Conservation (phyloP, 2,329 filamentous ascomycete species). For the Talaromyces sp. region DNA sequence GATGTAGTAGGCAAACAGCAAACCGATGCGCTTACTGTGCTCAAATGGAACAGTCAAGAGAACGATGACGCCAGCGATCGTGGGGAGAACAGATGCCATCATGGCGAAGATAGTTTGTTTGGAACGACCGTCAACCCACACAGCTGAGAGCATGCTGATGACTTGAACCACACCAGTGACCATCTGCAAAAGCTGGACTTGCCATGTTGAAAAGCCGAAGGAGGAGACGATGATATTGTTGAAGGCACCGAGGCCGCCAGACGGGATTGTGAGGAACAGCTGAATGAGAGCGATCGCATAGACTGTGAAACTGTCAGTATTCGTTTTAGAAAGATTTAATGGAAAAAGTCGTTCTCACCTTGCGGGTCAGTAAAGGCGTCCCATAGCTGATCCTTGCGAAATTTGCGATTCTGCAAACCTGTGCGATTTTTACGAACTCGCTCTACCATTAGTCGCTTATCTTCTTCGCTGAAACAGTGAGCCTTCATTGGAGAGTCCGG, state of each 20-base stretch:
- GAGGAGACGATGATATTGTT: conserved; percentile 8
- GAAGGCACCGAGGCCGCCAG: conserved; percentile 7
- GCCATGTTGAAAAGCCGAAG: conserved; percentile 8
- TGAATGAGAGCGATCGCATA: conserved; percentile 6
- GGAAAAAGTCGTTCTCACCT: not conserved
- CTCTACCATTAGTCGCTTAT: conserved; percentile 7
- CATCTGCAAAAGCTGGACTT: conserved; percentile 8
- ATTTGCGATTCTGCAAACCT: conserved; percentile 4
- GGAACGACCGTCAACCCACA: conserved; percentile 5
- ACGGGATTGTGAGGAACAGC: conserved; percentile 1
- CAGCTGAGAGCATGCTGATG: not conserved
- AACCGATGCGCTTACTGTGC: conserved; percentile 33
- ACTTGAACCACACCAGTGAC: conserved; percentile 5
- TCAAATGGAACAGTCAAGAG: conserved; percentile 5
- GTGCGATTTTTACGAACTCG: conserved; percentile 10
- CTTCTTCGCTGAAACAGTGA: conserved; percentile 7
- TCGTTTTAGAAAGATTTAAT: not conserved
- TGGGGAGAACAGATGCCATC: conserved; percentile 4
- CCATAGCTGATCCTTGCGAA: conserved; percentile 9
- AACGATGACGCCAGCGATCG: conserved; percentile 5
- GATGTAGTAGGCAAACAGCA: conserved; percentile 66
- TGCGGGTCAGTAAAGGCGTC: conserved; percentile 11
- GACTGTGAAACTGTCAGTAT: not conserved
- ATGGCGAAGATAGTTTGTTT: conserved; percentile 5
- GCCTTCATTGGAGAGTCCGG: conserved; percentile 42